Evolutionary conservation across 2,329 filamentous ascomycete genomes (phyloP), one percentile per base, ranked within the genome.

Genomic region (Xylariaceae sp.): DNA sequence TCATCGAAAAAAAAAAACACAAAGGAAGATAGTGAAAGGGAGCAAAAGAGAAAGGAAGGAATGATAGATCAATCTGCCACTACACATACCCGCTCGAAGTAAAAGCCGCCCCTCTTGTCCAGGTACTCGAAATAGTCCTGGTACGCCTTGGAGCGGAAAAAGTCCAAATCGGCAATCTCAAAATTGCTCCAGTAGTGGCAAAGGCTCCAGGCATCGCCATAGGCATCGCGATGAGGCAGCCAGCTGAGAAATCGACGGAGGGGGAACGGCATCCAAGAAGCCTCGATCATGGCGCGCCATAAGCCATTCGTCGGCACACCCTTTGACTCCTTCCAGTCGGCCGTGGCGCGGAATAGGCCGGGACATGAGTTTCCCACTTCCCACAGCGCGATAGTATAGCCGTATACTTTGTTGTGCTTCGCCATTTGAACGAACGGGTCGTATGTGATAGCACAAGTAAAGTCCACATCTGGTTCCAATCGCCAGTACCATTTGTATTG

Each of bases 161-260:
- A 75, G 49, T 77, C 74, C 66, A 78, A 67, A 53, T 75, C 70
- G 26, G 75, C 75, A 49, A 78, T 77, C 63, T 78, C 75, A 42
- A 78, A 78, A 54, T 78, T 78, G 56, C 73, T 76, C 75, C 75
- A 78, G 60, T 76, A 78, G 54, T 78, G 75, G 60, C 75, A 78
- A 54, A 73, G 44, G 51, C 70, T 77, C 75, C 75, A 78, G 27
- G 58, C 58, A 54, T 78, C 75, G 27, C 75, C 75, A 35, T 67
- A 63, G 3, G 62, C 58, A 48, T 76, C 72, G 35, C 70, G 70
- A 59, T 75, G 69, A 3, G 72, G 65, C 18, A 74, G 53, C 64
- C 67, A 71, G 42, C 67, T 64, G 53, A 76, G 60, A 33, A 72
- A 59, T n/a, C 65, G 63, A 6, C 75, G 70, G 36, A 77, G 64